Conservation (phyloP, 129 eudicot genomes). For the Escallonia rubra region DNA sequence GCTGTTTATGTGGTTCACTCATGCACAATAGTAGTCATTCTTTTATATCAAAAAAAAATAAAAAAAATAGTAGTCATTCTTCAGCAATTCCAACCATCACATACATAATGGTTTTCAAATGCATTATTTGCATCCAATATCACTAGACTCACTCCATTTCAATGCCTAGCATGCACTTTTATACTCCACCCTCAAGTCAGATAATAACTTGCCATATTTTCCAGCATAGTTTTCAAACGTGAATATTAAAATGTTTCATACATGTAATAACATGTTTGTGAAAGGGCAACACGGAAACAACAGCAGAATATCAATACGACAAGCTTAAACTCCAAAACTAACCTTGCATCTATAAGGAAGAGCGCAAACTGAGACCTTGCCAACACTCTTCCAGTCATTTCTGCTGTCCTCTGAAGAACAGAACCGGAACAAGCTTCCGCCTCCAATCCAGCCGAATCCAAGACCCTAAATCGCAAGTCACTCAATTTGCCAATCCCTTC, state of each 20-base stretch:
- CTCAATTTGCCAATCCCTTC: conserved; percentile 92
- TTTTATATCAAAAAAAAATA: no score
- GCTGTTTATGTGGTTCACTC: no score
- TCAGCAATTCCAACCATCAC: no score
- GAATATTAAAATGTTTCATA: neutral
- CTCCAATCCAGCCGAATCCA: conserved; percentile 95
- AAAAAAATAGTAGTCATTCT: no score
- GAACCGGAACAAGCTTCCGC: conserved; percentile 98
- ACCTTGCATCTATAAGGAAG: conserved; percentile 86
- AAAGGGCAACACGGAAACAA: neutral
- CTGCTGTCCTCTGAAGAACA: conserved; percentile 88
- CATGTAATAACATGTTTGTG: neutral
- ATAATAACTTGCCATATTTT: no score
- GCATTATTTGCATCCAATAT: no score
- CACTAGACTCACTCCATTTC: no score
- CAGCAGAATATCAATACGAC: neutral
- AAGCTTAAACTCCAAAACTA: conserved; percentile 15
- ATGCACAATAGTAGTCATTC: no score
- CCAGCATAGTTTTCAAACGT: no score
- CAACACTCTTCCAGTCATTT: conserved; percentile 80
- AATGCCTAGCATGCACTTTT: no score
- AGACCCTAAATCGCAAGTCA: conserved; percentile 74
- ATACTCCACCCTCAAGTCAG: no score
- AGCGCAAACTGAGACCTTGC: conserved; percentile 59
- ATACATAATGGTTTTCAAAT: no score